Evolutionary conservation across 73 alveolate species (phyloP).

Genomic region (Stentor roeselii): DNA sequence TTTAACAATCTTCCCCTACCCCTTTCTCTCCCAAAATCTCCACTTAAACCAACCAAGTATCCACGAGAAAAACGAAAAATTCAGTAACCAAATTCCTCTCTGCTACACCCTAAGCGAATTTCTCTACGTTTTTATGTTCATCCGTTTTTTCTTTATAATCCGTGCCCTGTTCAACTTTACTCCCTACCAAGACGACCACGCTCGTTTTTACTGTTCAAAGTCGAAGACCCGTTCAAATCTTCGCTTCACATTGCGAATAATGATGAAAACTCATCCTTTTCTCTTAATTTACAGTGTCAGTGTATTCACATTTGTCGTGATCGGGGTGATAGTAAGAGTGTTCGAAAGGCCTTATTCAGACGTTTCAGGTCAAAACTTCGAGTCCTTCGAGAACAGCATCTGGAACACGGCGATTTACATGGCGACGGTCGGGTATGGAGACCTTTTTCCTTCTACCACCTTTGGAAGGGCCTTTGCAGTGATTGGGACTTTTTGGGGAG

Average conservation of each 20-base stretch:
- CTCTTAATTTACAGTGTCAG: not conserved
- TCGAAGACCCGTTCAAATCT: not conserved
- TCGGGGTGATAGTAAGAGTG: slow-evolving; percentile 12
- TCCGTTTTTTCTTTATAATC: slow-evolving; percentile 37
- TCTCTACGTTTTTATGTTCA: slow-evolving; percentile 47
- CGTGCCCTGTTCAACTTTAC: slow-evolving; percentile 55
- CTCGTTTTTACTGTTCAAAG: slow-evolving; percentile 27
- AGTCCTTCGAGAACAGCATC: slow-evolving; percentile 34
- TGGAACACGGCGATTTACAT: slow-evolving; percentile 60
- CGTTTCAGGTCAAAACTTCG: slow-evolving; percentile 29
- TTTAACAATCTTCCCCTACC: slow-evolving; percentile 19
- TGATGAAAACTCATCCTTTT: slow-evolving; percentile 31
- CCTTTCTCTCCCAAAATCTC: not conserved
- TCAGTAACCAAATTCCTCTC: not conserved
- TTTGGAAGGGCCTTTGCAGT: slow-evolving; percentile 60
- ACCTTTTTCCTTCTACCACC: slow-evolving; percentile 50
- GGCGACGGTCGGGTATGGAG: slow-evolving; percentile 81
- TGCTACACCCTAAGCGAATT: slow-evolving; percentile 40
- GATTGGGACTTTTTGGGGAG: slow-evolving; percentile 69
- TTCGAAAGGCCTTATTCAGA: slow-evolving; percentile 40
- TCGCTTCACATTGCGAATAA: not conserved
- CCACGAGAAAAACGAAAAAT: not conserved
- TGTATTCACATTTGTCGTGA: not conserved
- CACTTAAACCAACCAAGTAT: not conserved
- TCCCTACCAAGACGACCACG: slow-evolving; percentile 53